Evolutionary conservation across 345 rosid genomes (phyloP), one percentile per base, ranked within the genome.

Genomic region (Cardamine resedifolia): DNA sequence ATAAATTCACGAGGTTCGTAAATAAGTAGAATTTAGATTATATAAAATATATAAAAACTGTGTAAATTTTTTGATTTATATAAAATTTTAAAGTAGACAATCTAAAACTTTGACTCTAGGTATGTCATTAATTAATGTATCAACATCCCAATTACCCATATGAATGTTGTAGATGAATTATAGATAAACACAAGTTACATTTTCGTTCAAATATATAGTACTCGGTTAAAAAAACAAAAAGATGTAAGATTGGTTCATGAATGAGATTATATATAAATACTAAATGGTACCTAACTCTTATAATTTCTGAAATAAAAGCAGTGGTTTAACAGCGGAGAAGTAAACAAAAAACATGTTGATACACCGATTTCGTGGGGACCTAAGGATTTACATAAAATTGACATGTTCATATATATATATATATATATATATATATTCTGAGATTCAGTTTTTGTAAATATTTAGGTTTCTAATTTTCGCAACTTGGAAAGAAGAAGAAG

Each of bases 311-410:
- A 55, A 41, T 10, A 73, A 55, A 55, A 64, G 48, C 27, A 14
- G 51, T 45, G 41, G 9, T 30, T 68, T 18, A 50, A 52, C 51
- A 62, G 59, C 6, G 16, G 52, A 34, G 70, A 58, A 27, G 34
- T 62, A 55, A 61, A 52, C 78, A 75, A 68, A 60, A 23, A 9
- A 75, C 69, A 60, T 30, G 74, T 68, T 57, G 72, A 65, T 47
- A 23, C 36, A 58, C 24, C 36, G 75, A 69, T 45, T 45, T 62
- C 34, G 75, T 69, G 65, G 59, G 79, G 78, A 60, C 79, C 12
- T 69, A 36, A 27, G 36, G 70, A 76, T 76, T 34, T 63, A 69
- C 74, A 45, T 55, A 26, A 34, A 63, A 63, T 45, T 44, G 79
- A 76, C 75, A 63, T 3, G 47, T 34, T 23, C 26, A 68, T 18